Evolutionary conservation across 2,329 filamentous ascomycete genomes (phyloP).

Genomic region (Pseudogymnoascus sp.): DNA sequence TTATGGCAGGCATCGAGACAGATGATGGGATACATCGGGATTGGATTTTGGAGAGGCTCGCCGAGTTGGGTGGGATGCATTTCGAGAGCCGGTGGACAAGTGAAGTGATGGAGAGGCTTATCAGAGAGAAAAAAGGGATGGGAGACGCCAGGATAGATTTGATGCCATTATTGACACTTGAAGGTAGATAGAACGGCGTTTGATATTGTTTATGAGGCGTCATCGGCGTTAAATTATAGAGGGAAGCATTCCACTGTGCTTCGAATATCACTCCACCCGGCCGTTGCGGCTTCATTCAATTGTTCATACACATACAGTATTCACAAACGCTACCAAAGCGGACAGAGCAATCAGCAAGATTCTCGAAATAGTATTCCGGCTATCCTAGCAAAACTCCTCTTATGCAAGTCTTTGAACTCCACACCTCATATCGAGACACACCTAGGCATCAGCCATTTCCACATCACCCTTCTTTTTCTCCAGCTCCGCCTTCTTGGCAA

Average conservation of each 20-base stretch:
- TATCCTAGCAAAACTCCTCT: conserved; percentile 4
- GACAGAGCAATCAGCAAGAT: neutral
- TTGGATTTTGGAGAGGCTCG: conserved; percentile 25
- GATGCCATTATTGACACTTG: neutral
- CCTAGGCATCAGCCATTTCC: conserved; percentile 5
- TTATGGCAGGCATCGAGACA: conserved; percentile 30
- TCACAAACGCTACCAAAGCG: too few species aligned
- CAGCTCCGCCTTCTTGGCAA: conserved; percentile 7
- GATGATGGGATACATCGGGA: conserved; percentile 27
- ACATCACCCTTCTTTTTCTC: neutral
- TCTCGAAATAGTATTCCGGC: neutral
- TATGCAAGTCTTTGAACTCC: conserved; percentile 1
- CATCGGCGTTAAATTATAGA: neutral
- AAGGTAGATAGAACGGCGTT: neutral
- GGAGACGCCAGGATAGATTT: neutral
- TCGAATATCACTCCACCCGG: too few species aligned
- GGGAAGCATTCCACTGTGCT: neutral
- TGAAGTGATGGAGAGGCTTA: neutral
- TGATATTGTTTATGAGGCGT: neutral
- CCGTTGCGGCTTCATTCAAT: too few species aligned
- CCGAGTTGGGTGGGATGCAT: neutral
- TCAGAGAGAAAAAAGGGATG: neutral
- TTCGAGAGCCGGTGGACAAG: neutral
- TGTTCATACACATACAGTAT: too few species aligned
- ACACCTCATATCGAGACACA: neutral